A percentile compares a stretch with the other conserved stretches of the same genome.
Conservation (phyloP, 2,329 filamentous ascomycete species). For the Scedosporium dehoogii region DNA sequence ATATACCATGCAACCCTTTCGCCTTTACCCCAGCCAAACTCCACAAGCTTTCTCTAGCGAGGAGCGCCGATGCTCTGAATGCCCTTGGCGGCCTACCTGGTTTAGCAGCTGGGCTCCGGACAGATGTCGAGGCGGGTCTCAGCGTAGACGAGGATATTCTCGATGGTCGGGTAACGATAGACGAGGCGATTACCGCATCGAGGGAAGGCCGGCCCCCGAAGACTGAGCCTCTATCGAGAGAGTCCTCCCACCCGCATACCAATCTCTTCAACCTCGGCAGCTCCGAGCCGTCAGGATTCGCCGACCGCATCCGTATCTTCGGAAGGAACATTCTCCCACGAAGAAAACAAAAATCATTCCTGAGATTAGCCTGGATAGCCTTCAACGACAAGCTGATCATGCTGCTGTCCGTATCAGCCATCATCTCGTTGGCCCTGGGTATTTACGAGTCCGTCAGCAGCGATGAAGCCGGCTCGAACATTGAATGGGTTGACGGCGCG, state of each 20-base stretch:
- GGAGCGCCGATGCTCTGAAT: constrained; percentile 35
- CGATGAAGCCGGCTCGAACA: constrained; percentile 37
- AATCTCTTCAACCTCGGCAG: constrained; percentile 19
- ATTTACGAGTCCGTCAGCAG: constrained; percentile 61
- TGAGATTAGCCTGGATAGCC: constrained; percentile 64
- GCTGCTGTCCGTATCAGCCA: constrained; percentile 58
- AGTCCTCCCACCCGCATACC: constrained; percentile 12
- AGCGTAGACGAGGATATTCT: constrained; percentile 38
- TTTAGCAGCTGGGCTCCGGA: constrained; percentile 40
- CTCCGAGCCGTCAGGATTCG: constrained; percentile 17
- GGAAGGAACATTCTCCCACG: constrained; percentile 56
- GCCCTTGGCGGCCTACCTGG: constrained; percentile 43
- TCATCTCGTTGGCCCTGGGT: constrained; percentile 65
- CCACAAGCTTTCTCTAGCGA: constrained; percentile 41
- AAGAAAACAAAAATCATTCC: constrained; percentile 54
- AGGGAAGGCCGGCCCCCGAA: constrained; percentile 19
- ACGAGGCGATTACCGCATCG: constrained; percentile 35
- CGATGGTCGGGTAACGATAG: constrained; percentile 34
- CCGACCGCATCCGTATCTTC: constrained; percentile 55
- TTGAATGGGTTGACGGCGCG: constrained; percentile 76
- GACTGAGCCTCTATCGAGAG: constrained; percentile 8
- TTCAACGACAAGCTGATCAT: constrained; percentile 77
- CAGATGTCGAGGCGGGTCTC: constrained; percentile 36
- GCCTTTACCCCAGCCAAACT: constrained; percentile 44
- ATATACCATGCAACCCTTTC: constrained; percentile 30